phyloP scores from a whole-genome alignment of 345 rosid species.

The Salix udensis region DNA sequence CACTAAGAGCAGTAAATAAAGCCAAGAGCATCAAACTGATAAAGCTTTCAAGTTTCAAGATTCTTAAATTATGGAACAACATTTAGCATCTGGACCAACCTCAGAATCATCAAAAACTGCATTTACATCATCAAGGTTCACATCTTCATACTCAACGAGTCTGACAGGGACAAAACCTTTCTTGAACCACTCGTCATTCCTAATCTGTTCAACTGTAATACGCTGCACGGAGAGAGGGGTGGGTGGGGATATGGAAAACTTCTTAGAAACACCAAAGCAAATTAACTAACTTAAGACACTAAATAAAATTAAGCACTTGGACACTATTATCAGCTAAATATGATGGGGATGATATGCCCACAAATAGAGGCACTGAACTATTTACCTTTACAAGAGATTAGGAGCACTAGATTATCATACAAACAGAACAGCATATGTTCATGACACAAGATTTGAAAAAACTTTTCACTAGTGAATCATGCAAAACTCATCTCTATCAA shows the following conservation, averaged over 20 bases:
- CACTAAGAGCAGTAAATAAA: background rate
- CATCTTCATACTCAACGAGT: slow-evolving; percentile 78
- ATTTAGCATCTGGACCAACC: slow-evolving; percentile 37
- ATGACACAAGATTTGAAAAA: background rate
- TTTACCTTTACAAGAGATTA: background rate
- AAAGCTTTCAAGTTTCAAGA: background rate
- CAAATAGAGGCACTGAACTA: background rate
- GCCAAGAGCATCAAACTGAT: background rate
- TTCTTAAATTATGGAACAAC: background rate
- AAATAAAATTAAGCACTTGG: slow-evolving; percentile 2
- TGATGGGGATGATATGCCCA: background rate
- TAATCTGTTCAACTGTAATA: slow-evolving; percentile 70
- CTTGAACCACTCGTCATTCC: slow-evolving; percentile 78
- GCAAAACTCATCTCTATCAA: background rate
- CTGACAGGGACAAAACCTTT: slow-evolving; percentile 60
- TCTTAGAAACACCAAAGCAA: slow-evolving; percentile 16
- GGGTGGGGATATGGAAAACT: slow-evolving; percentile 4
- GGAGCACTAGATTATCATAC: background rate
- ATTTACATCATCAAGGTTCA: slow-evolving; percentile 88
- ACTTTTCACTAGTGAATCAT: background rate
- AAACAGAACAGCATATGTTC: background rate
- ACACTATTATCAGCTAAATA: background rate
- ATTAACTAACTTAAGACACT: background rate
- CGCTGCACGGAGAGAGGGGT: slow-evolving; percentile 47
- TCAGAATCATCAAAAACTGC: slow-evolving; percentile 86